Base-by-base conservation (phyloP, 805 yeast species). In the Zygoascus flipseniorum region DNA sequence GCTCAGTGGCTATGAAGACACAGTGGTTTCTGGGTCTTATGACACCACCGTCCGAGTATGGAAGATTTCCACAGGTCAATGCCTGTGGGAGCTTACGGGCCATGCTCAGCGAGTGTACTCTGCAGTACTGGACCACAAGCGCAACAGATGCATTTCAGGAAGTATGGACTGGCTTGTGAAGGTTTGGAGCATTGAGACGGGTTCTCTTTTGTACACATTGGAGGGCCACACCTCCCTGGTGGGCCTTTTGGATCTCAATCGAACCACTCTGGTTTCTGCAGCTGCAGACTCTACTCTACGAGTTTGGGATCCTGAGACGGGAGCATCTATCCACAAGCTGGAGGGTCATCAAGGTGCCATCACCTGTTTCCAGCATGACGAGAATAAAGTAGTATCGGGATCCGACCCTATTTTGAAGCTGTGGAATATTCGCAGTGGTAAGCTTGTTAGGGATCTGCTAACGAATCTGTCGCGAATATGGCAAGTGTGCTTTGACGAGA, bases 271-370 rank as follows among this genome's bases (percentile, higher is more conserved):
- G 11, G 95, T 92, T 1, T 85, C 95, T 46, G 99, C 97, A 0
- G 98, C 97, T 1, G 98, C 98, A 0, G 99, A 93, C 68, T 81
- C 93, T 2, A 84, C 97, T 0, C 75, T 93, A 43, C 77, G 97
- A 50, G 84, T 92, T 1, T 93, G 99, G 99, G 86, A 93, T 64
- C 93, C 97, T 1, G 80, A 80, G 28, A 78, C 83, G 8, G 80
- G 86, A 43, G 72, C 74, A 50, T 80, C 80, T 63, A 80, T 85
- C 48, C 77, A 89, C 54, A 84, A 86, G 60, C 79, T 81, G 47
- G 78, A 72, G 52, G 95, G 96, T 32, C 92, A 89, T 67, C 78
- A 82, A 28, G 80, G 82, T 13, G 95, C 98, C 0, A 90, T 93
- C 48, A 89, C 98, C 0, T 92, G 98, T 56, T 89, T 93, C 67